A percentile compares a stretch with the other conserved stretches of the same genome.
phyloP scores from a whole-genome alignment of 495 filamentous ascomycete genomes.

The Trichoderma orchidacearum region DNA sequence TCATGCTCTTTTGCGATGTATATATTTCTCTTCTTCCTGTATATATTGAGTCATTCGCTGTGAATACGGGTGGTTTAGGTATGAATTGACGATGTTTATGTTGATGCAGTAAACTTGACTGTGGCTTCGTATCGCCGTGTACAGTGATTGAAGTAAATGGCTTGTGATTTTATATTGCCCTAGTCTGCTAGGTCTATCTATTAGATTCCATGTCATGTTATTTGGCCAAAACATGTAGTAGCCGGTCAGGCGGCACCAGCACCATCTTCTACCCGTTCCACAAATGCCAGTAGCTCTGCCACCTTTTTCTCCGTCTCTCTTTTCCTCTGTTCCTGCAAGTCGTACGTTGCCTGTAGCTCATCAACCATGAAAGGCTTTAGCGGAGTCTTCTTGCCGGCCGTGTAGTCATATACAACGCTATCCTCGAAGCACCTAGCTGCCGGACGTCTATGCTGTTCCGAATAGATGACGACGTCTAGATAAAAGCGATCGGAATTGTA shows the following conservation, averaged over 20 bases:
- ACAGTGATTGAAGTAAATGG: no score
- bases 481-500: conserved; percentile 17
- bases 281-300: not conserved
- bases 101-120: not conserved
- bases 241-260: conserved; percentile 3
- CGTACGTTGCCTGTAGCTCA: not conserved
- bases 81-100: not conserved
- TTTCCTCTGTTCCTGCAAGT: not conserved
- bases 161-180: not conserved
- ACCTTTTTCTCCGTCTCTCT: not conserved
- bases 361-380: not conserved
- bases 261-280: conserved; percentile 3
- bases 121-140: no score
- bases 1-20: not conserved
- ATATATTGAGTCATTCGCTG: not conserved
- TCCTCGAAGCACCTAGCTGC: conserved; percentile 73
- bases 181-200: not conserved
- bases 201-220: not conserved
- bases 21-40: not conserved
- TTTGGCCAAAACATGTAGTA: not conserved
- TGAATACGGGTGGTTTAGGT: not conserved
- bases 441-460: conserved; percentile 64
- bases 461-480: conserved; percentile 54
- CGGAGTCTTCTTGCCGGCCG: conserved; percentile 11
- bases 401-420: conserved; percentile 77